These are phyloP conservation scores for Penicillium chermesinum DNA, from an alignment of 495 filamentous ascomycete genomes.

Conservation along the genomic window DNA sequence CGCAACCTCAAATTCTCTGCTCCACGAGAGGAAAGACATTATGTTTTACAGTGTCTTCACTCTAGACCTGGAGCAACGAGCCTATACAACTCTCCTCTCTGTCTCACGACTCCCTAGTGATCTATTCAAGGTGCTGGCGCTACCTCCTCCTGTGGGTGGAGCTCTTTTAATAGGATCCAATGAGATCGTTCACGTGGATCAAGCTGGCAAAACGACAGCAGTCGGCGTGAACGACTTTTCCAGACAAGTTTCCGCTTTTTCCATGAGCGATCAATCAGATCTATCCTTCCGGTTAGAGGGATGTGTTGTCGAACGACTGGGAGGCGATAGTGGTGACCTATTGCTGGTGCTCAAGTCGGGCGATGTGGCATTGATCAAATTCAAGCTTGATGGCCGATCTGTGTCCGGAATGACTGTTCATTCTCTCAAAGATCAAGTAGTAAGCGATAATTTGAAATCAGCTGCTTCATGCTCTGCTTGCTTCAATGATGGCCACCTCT, in stretches of 20 bases:
- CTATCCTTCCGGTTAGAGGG: slow-evolving; percentile 75
- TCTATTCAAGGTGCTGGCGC: slow-evolving; percentile 74
- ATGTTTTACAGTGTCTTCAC: slow-evolving; percentile 91
- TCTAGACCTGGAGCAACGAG: slow-evolving; percentile 86
- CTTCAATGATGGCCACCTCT: slow-evolving; percentile 66
- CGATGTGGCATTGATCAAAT: slow-evolving; percentile 66
- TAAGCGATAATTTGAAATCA: slow-evolving; percentile 55
- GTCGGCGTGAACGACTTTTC: slow-evolving; percentile 93
- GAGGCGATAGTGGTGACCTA: slow-evolving; percentile 69
- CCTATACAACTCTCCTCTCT: slow-evolving; percentile 87
- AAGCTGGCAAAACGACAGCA: slow-evolving; percentile 87
- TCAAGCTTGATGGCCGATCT: slow-evolving; percentile 86
- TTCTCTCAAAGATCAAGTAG: slow-evolving; percentile 52
- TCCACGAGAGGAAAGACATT: slow-evolving; percentile 74
- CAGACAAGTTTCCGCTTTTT: slow-evolving; percentile 70
- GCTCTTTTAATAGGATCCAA: slow-evolving; percentile 82
- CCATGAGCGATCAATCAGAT: slow-evolving; percentile 78
- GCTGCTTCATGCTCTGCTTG: slow-evolving; percentile 63
- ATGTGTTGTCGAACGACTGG: slow-evolving; percentile 72
- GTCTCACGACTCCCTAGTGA: slow-evolving; percentile 84
- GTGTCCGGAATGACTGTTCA: slow-evolving; percentile 78
- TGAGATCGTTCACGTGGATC: slow-evolving; percentile 92
- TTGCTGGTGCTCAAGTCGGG: slow-evolving; percentile 79
- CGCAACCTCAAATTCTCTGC: slow-evolving; percentile 64
- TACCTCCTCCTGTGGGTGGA: slow-evolving; percentile 83